Conservation (phyloP, 2,329 filamentous ascomycete genomes). For the Colletotrichum sp. region DNA sequence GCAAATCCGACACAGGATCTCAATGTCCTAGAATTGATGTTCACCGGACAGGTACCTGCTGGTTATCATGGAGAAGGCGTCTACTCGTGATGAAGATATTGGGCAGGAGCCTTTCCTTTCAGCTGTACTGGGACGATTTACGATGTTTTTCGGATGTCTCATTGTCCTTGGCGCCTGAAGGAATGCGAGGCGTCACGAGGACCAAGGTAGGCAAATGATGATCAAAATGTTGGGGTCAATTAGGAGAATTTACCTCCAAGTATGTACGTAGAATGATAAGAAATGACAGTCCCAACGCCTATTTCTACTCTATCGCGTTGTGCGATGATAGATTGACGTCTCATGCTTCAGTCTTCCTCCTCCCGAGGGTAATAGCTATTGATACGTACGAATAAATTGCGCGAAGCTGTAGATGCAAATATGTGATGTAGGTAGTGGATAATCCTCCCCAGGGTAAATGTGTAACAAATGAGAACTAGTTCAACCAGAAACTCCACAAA, state of each 20-base stretch:
- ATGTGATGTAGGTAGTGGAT: neutral
- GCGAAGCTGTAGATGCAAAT: neutral
- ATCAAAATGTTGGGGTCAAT: neutral
- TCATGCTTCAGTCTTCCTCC: neutral
- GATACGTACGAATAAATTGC: neutral
- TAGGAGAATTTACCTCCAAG: neutral
- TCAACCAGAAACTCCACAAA: conserved; percentile 12
- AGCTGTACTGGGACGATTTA: neutral
- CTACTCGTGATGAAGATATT: neutral
- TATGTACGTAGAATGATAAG: conserved; percentile 7
- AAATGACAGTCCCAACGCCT: neutral
- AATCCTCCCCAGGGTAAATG: conserved; percentile 3
- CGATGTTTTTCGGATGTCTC: neutral
- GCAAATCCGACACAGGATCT: neutral
- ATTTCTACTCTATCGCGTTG: neutral
- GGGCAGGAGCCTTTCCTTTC: neutral
- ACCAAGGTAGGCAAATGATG: neutral
- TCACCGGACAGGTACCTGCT: neutral
- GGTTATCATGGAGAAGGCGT: neutral
- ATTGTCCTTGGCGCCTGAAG: neutral
- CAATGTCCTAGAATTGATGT: neutral
- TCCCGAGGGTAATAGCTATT: neutral
- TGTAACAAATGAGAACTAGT: neutral
- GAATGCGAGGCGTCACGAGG: neutral
- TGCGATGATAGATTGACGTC: neutral